Evolutionary conservation across 257 asterid species (phyloP).

Genomic region (Pogostemon cablin): DNA sequence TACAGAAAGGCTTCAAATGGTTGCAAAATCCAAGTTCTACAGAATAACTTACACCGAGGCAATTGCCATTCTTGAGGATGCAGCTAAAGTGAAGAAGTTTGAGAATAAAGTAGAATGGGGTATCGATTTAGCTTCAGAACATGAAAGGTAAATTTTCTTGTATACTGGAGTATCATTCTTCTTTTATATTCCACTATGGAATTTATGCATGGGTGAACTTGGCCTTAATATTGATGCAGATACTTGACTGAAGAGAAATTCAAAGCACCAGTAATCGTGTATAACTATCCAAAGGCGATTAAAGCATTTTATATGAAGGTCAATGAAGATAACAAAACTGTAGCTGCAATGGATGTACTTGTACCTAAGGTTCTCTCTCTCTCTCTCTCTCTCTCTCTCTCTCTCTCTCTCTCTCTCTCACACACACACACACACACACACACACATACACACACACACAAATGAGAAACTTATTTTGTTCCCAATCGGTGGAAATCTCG

Average conservation of each 20-base stretch:
- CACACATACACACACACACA: not conserved
- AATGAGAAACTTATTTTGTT: not conserved
- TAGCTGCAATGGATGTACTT: conserved; percentile 99
- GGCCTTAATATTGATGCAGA: conserved; percentile 39
- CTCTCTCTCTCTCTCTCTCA: not conserved
- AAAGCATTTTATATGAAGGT: conserved; percentile 98
- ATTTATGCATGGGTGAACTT: conserved; percentile 21
- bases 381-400: not conserved
- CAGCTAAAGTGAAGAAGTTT: conserved; percentile 69
- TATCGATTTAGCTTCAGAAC: conserved; percentile 94
- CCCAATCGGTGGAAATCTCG: not conserved
- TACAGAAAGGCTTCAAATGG: conserved; percentile 73
- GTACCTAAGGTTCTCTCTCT: conserved; percentile 74
- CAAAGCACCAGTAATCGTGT: conserved; percentile 89
- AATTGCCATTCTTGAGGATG: conserved; percentile 73
- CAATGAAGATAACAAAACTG: conserved; percentile 88
- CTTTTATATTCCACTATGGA: not conserved
- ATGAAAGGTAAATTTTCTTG: conserved; percentile 64
- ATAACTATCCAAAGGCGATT: conserved; percentile 90
- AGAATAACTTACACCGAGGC: conserved; percentile 89
- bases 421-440: not conserved
- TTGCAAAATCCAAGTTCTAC: conserved; percentile 70
- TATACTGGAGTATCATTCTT: not conserved
- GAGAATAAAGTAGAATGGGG: conserved; percentile 98
- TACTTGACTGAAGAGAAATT: conserved; percentile 91